Evolutionary conservation across 768 basidiomycete genomes (phyloP).

Genomic region (Tremella fuciformis): DNA sequence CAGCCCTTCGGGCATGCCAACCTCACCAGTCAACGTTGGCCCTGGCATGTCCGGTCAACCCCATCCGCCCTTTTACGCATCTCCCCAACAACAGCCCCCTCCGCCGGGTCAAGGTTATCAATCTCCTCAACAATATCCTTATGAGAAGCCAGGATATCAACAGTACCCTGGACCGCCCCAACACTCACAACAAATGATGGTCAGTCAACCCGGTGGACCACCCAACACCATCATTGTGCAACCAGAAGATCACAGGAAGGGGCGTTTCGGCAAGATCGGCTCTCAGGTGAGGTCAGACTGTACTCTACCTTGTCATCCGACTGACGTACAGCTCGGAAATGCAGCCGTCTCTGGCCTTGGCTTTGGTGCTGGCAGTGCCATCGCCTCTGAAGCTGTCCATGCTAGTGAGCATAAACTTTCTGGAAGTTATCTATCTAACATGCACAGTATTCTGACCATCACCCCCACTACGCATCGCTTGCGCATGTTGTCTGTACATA

Average conservation of each 20-base stretch:
- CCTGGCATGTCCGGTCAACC: slow-evolving; percentile 4
- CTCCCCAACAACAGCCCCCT: not conserved
- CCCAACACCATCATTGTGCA: slow-evolving; percentile 16
- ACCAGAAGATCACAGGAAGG: slow-evolving; percentile 23
- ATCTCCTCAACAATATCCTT: not conserved
- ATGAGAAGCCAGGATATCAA: slow-evolving; percentile 16
- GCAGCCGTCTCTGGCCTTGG: slow-evolving; percentile 31
- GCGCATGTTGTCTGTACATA: no score
- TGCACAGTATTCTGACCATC: slow-evolving; percentile 5
- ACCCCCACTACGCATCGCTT: no score
- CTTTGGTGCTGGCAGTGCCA: slow-evolving; percentile 33
- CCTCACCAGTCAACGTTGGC: not conserved
- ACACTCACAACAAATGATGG: slow-evolving; percentile 8
- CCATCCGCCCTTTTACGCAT: not conserved
- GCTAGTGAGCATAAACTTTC: slow-evolving; percentile 17
- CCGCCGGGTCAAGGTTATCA: slow-evolving; percentile 2
- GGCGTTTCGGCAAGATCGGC: slow-evolving; percentile 42
- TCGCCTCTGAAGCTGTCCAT: slow-evolving; percentile 27
- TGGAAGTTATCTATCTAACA: not conserved
- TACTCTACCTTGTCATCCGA: not conserved
- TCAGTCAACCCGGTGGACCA: slow-evolving; percentile 5
- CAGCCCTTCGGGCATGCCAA: not conserved
- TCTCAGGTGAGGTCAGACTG: slow-evolving; percentile 21
- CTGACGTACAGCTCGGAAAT: slow-evolving; percentile 21
- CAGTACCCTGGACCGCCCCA: slow-evolving; percentile 23